Conservation (phyloP, 768 basidiomycete genomes). For the Mycena pura region DNA sequence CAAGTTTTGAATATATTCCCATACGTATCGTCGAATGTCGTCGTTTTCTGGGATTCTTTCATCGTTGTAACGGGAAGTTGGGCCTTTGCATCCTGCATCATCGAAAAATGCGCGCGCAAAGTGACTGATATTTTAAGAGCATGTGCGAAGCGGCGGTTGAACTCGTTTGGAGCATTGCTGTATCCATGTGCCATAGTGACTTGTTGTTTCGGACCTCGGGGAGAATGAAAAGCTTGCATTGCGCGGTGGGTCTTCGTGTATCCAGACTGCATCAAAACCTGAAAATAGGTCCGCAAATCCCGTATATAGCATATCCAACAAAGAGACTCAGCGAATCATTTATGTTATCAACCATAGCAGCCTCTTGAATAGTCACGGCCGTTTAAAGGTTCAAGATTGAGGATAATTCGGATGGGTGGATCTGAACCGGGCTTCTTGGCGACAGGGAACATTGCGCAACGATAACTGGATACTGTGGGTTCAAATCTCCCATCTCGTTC, state of each 20-base stretch:
- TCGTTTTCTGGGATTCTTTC: slow-evolving; percentile 22
- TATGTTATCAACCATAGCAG: slow-evolving; percentile 31
- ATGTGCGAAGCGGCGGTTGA: slow-evolving; percentile 1
- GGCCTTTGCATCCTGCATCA: slow-evolving; percentile 30
- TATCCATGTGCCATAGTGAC: slow-evolving; percentile 16
- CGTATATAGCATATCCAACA: slow-evolving; percentile 31
- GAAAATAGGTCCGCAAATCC: slow-evolving; percentile 36
- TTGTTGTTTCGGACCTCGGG: slow-evolving; percentile 15
- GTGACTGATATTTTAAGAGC: slow-evolving; percentile 15
- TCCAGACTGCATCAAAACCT: slow-evolving; percentile 37
- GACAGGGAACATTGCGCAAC: slow-evolving; percentile 32
- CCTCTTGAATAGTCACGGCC: slow-evolving; percentile 36
- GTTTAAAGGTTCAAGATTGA: slow-evolving; percentile 42
- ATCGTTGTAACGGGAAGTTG: slow-evolving; percentile 18
- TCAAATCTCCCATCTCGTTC: slow-evolving; percentile 31
- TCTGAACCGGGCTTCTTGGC: slow-evolving; percentile 34
- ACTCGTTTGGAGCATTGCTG: slow-evolving; percentile 3
- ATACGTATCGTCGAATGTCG: slow-evolving; percentile 37
- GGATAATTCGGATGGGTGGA: slow-evolving; percentile 34
- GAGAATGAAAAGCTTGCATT: slow-evolving; percentile 16
- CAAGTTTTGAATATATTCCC: slow-evolving; percentile 31
- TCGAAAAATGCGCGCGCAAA: slow-evolving; percentile 29
- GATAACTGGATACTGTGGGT: slow-evolving; percentile 30
- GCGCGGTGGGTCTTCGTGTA: neutral
- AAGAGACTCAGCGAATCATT: slow-evolving; percentile 35